phyloP scores from a whole-genome alignment of 2,329 filamentous ascomycete genomes.

The Cryphonectria parasitica region DNA sequence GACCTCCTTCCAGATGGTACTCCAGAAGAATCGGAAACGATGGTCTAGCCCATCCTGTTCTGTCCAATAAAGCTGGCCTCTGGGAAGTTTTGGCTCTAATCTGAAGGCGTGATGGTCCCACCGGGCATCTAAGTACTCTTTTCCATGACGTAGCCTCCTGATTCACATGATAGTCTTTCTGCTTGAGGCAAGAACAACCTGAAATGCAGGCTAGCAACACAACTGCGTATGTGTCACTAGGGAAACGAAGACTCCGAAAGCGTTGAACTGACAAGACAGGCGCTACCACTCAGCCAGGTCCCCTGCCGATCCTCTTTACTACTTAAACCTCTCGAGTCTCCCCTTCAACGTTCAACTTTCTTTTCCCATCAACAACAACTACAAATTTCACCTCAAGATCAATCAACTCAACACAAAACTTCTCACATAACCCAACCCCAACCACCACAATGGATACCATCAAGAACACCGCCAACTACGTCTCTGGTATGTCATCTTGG shows the following conservation, averaged over 20 bases:
- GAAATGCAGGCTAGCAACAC: background rate
- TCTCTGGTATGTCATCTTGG: slow-evolving; percentile 56
- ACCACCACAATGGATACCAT: slow-evolving; percentile 45
- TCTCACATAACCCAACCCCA: slow-evolving; percentile 24
- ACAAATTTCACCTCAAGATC: slow-evolving; percentile 11
- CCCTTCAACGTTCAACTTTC: background rate
- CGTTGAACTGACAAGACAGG: background rate
- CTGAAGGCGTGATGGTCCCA: slow-evolving; percentile 11
- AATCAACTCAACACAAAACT: slow-evolving; percentile 25
- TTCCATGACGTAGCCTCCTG: slow-evolving; percentile 11
- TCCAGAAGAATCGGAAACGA: slow-evolving; percentile 5
- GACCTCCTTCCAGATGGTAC: background rate
- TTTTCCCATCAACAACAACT: slow-evolving; percentile 17
- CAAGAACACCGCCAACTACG: slow-evolving; percentile 62
- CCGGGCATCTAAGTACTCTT: background rate
- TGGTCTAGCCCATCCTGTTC: slow-evolving; percentile 6
- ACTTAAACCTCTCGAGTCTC: slow-evolving; percentile 10
- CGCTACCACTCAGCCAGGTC: background rate
- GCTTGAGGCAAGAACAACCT: slow-evolving; percentile 8
- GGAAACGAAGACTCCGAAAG: background rate
- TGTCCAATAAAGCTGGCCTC: background rate
- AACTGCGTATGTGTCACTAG: slow-evolving; percentile 1
- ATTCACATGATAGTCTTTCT: slow-evolving; percentile 9
- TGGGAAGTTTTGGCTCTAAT: background rate
- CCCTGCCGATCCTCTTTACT: slow-evolving; percentile 10